These are phyloP conservation scores for Colletotrichum sp. DNA, from an alignment of 2,329 filamentous ascomycete species.

Conservation along the genomic window DNA sequence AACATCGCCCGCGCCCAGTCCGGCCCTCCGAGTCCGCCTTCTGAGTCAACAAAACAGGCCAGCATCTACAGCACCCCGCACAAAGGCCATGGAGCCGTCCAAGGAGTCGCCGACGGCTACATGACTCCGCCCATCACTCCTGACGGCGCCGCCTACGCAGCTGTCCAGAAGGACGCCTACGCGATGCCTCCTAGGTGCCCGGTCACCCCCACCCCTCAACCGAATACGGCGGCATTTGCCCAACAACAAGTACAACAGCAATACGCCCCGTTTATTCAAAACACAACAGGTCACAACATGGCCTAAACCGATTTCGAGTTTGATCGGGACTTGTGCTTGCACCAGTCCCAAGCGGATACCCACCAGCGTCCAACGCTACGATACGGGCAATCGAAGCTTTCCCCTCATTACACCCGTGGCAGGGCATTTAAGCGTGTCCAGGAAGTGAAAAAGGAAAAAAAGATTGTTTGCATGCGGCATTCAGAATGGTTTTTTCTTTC, in stretches of 20 bases:
- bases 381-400: constrained; percentile 9
- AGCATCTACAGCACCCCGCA: constrained; percentile 79
- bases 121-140: constrained; percentile 87
- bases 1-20: constrained; percentile 54
- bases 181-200: constrained; percentile 60
- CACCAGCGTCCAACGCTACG: constrained; percentile 13
- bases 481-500: constrained; percentile 36
- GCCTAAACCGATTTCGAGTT: constrained; percentile 20
- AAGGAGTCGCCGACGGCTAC: constrained; percentile 73
- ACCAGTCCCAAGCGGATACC: background rate
- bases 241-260: constrained; percentile 48
- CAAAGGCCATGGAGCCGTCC: constrained; percentile 70
- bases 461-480: constrained; percentile 26
- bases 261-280: constrained; percentile 49
- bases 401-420: constrained; percentile 6
- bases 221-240: constrained; percentile 40
- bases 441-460: constrained; percentile 21
- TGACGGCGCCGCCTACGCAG: constrained; percentile 65
- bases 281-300: constrained; percentile 36
- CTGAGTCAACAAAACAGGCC: constrained; percentile 58
- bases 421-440: constrained; percentile 3
- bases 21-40: constrained; percentile 64
- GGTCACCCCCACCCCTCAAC: constrained; percentile 64
- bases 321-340: background rate
- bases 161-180: constrained; percentile 52